Percentiles rank a stretch among this genome's conserved stretches.
Evolutionary conservation across 441 rosid species (phyloP).

Genomic region (Mallotus japonicus): DNA sequence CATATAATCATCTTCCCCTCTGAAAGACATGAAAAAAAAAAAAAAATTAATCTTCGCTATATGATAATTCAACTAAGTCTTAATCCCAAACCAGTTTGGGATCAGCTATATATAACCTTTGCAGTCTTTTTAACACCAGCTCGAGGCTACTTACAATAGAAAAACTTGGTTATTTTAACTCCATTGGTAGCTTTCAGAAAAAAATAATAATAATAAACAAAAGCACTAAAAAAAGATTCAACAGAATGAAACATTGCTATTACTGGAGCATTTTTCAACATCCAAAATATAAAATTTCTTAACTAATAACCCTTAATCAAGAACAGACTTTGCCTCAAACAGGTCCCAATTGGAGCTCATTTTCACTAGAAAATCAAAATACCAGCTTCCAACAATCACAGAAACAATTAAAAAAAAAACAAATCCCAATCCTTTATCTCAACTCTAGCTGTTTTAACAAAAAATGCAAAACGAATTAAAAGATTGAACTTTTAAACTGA

Average conservation of each 20-base stretch:
- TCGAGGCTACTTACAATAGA: no score
- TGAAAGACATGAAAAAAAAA: constrained; percentile 18
- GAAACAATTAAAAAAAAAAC: neutral
- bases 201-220: neutral
- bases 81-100: neutral
- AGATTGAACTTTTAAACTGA: neutral
- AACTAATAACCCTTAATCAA: neutral
- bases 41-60: neutral
- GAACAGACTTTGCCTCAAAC: no score
- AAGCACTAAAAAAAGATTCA: neutral
- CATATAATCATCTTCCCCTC: constrained; percentile 88
- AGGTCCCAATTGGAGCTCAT: no score
- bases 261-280: neutral
- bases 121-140: neutral
- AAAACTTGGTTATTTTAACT: no score
- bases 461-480: neutral
- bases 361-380: neutral
- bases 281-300: neutral
- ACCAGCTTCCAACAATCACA: neutral
- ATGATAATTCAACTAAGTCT: neutral
- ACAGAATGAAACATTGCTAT: neutral
- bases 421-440: neutral
- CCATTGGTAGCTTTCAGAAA: neutral
- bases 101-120: neutral
- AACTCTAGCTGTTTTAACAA: neutral